Evolutionary conservation across 345 rosid species (phyloP), one percentile per base, ranked within the genome.

Genomic region (Eutrema yunnanense): DNA sequence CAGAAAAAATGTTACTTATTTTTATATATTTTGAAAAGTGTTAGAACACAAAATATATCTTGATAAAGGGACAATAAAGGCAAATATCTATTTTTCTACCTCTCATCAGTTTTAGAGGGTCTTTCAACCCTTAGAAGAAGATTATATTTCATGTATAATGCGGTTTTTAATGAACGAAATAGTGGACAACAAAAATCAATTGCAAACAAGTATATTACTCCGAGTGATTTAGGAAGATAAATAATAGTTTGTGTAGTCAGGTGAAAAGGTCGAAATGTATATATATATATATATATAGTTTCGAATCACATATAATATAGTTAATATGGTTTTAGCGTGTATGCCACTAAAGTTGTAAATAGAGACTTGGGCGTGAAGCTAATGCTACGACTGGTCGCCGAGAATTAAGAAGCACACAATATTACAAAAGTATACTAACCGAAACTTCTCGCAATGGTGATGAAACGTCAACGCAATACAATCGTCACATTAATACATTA

Each of bases 391-490:
- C 63, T 62, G 85, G 83, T 72, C 37, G 62, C 65, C 70, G 80
- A 59, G 71, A 78, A 73, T 73, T 75, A 81, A 46, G 64, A 41
- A 70, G 82, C 85, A 75, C 72, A 71, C 67, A 67, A 9, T 53
- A 16, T 37, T 59, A 10, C 59, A 73, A 73, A 73, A 41, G 51
- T 59, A 74, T 34, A 44, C n/a, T 46, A 51, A 36, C 50, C 41
- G 70, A 59, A 57, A 74, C 19, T 41, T 48, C 12, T 29, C 86
- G 90, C 82, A 63, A 82, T 83, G 82, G 71, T 84, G 98, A 89
- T 89, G 85, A 70, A 84, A 73, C 50, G 72, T 55, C 55, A 48
- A 81, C 96, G 90, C 81, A 83, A 79, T 81, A 36, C 13, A 16
- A 36, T 69, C 69, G 73, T 68, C 79, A 68, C 57, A 26, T 13